Conservation (phyloP, 2,329 filamentous ascomycete genomes). For the Aspergillus novofumigatus region DNA sequence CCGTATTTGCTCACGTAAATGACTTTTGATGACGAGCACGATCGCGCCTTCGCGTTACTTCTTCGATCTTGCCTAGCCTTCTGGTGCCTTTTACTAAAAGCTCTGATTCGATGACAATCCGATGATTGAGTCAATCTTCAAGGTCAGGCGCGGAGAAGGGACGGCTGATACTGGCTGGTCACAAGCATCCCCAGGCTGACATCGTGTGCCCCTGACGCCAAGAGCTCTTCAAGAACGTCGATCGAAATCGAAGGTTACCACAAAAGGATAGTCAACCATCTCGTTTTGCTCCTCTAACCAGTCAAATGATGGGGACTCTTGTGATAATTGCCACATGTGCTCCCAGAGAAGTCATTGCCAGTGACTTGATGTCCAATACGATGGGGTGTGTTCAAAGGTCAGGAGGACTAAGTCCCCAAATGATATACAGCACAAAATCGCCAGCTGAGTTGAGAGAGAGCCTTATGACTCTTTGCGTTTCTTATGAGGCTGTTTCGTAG, state of each 20-base stretch:
- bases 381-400: neutral
- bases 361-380: neutral
- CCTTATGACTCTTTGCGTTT: neutral
- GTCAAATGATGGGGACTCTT: neutral
- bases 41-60: neutral
- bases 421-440: neutral
- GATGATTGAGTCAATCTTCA: neutral
- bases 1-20: neutral
- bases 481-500: neutral
- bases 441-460: neutral
- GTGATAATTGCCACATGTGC: neutral
- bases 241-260: neutral
- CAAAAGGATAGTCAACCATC: neutral
- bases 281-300: neutral
- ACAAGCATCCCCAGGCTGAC: conserved; percentile 5
- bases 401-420: neutral
- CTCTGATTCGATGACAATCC: neutral
- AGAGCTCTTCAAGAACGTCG: neutral
- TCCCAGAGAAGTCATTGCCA: neutral
- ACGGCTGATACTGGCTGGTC: conserved; percentile 2
- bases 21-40: neutral
- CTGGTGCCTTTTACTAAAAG: neutral
- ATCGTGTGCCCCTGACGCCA: neutral
- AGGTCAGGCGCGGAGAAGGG: neutral
- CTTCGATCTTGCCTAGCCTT: neutral